A percentile compares a stretch with the other conserved stretches of the same genome.
These are phyloP conservation scores for Atkinsonella hypoxylon DNA, from an alignment of 2,329 filamentous ascomycete genomes.

Conservation along the genomic window DNA sequence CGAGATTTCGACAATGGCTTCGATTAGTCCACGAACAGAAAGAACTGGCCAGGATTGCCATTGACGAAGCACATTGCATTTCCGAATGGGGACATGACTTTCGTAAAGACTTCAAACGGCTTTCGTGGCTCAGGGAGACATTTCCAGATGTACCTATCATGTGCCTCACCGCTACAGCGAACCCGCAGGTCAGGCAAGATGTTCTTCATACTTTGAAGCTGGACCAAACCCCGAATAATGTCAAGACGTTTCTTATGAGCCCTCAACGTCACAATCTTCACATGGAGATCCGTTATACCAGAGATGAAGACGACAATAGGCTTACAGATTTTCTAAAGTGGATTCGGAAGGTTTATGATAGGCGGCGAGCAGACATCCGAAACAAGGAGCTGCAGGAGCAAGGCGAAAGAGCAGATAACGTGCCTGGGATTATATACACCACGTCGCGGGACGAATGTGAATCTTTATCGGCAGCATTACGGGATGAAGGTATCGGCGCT, in stretches of 20 bases:
- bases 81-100: constrained; percentile 99
- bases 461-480: constrained; percentile 51
- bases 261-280: constrained; percentile 79
- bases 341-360: constrained; percentile 60
- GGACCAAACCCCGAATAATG: constrained; percentile 39
- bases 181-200: constrained; percentile 66
- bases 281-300: constrained; percentile 77
- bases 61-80: constrained; percentile 95
- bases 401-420: constrained; percentile 46
- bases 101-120: constrained; percentile 76
- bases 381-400: constrained; percentile 43
- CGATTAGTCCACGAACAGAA: constrained; percentile 64
- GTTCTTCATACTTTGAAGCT: constrained; percentile 66
- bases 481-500: constrained; percentile 58
- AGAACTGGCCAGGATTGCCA: constrained; percentile 76
- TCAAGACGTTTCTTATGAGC: constrained; percentile 71
- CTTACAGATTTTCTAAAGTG: constrained; percentile 65
- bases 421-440: constrained; percentile 72
- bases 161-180: constrained; percentile 86
- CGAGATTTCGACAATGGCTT: constrained; percentile 65
- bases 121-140: constrained; percentile 73
- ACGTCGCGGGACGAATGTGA: constrained; percentile 66
- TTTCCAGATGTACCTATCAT: constrained; percentile 84
- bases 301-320: constrained; percentile 59
- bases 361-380: constrained; percentile 49